A percentile compares a stretch with the other conserved stretches of the same genome.
Evolutionary conservation across 768 basidiomycete genomes (phyloP).

Genomic region (Mycena epipterygia): DNA sequence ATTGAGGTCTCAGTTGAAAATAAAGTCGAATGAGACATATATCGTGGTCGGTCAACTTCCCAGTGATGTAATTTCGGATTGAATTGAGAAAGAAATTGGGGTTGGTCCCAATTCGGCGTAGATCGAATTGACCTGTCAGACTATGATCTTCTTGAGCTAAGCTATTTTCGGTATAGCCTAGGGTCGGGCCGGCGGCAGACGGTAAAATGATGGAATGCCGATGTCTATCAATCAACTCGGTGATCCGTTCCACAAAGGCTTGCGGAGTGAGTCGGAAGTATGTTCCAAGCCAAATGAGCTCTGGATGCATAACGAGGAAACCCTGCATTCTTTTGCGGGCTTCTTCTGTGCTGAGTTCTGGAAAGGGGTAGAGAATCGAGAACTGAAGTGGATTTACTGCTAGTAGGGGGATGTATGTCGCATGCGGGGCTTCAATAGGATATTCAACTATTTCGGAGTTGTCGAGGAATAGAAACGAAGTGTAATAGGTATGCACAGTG

Average conservation of each 20-base stretch:
- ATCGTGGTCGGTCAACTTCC: not conserved
- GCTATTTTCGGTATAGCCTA: not conserved
- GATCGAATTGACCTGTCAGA: not conserved
- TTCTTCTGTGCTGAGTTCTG: not conserved
- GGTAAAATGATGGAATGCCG: not conserved
- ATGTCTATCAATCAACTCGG: not conserved
- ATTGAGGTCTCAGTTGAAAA: constrained; percentile 7
- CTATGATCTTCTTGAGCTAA: not conserved
- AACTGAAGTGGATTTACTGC: not conserved
- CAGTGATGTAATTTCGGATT: not conserved
- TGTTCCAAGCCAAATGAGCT: constrained; percentile 1
- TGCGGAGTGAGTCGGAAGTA: not conserved
- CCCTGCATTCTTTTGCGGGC: not conserved
- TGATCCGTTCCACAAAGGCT: not conserved
- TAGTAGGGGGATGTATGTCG: not conserved
- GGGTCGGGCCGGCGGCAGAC: not conserved
- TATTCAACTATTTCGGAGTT: not conserved
- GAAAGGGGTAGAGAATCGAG: not conserved
- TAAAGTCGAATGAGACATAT: constrained; percentile 7
- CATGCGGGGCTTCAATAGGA: not conserved
- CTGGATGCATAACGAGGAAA: constrained; percentile 9
- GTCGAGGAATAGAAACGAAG: not conserved
- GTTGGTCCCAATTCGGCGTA: not conserved
- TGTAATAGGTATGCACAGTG: constrained; percentile 10
- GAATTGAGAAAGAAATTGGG: constrained; percentile 1